Percentiles rank a stretch among this genome's conserved stretches.
phyloP scores from a whole-genome alignment of 371 early-diverging fungal species.

The Sporodiniella umbellata region DNA sequence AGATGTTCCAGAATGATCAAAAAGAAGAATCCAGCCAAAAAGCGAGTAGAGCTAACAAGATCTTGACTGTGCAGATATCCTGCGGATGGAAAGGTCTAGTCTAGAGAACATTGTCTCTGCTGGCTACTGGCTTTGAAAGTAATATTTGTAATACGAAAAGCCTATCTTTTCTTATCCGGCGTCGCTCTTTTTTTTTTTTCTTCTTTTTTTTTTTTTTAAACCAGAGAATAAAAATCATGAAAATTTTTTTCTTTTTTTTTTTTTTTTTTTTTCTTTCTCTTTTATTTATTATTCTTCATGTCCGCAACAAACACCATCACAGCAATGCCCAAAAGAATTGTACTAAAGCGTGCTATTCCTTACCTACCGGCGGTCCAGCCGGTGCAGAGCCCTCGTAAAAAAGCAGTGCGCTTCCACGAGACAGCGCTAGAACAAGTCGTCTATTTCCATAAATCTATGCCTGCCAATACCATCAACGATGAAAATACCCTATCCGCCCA shows the following conservation, averaged over 20 bases:
- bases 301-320: not conserved
- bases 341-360: slow-evolving; percentile 11
- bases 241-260: not conserved
- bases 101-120: no score
- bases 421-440: slow-evolving; percentile 9
- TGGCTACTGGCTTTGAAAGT: no score
- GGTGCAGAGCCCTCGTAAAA: slow-evolving; percentile 6
- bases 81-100: no score
- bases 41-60: no score
- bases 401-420: slow-evolving; percentile 27
- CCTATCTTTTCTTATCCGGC: slow-evolving; percentile 80
- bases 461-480: slow-evolving; percentile 38
- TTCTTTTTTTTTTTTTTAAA: not conserved
- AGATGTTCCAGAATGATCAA: no score
- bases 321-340: slow-evolving; percentile 7
- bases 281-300: not conserved
- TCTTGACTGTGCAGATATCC: no score
- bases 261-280: not conserved
- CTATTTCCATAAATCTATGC: slow-evolving; percentile 25
- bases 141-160: no score
- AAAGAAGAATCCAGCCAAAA: no score
- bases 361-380: slow-evolving; percentile 3
- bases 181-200: slow-evolving; percentile 46
- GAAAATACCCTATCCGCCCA: slow-evolving; percentile 29
- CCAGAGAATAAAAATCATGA: not conserved